Evolutionary conservation across 352 stramenopile species (phyloP).

Genomic region (Pseudoperonospora humuli): DNA sequence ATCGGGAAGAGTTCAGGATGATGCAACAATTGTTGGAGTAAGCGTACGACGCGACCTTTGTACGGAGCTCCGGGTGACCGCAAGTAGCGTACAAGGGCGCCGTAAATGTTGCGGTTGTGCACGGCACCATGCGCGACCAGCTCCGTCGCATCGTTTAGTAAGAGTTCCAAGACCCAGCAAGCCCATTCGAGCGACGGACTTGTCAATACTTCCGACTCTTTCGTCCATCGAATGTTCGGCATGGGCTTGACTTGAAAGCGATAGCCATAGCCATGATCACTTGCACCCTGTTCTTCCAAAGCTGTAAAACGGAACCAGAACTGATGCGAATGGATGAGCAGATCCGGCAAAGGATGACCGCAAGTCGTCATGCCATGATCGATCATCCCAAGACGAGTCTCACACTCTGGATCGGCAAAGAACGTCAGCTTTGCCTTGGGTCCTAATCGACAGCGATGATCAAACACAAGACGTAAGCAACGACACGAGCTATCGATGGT

Average conservation of each 20-base stretch:
- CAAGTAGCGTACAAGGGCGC: constrained; percentile 70
- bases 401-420: constrained; percentile 60
- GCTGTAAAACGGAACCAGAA: constrained; percentile 82
- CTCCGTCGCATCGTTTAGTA: constrained; percentile 69
- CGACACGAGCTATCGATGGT: constrained; percentile 40
- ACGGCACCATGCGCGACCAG: constrained; percentile 58
- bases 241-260: constrained; percentile 78
- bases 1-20: constrained; percentile 46
- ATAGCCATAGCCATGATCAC: constrained; percentile 70
- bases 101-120: constrained; percentile 78
- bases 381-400: constrained; percentile 42
- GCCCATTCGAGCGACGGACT: constrained; percentile 80
- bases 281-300: constrained; percentile 49
- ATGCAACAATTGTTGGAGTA: constrained; percentile 73
- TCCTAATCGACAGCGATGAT: constrained; percentile 65
- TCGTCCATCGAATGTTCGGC: constrained; percentile 71
- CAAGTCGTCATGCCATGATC: constrained; percentile 35
- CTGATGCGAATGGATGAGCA: constrained; percentile 62
- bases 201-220: constrained; percentile 66
- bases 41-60: constrained; percentile 65
- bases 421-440: constrained; percentile 66
- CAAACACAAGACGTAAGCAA: constrained; percentile 73
- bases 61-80: constrained; percentile 71
- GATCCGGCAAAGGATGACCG: constrained; percentile 40
- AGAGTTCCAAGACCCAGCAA: constrained; percentile 76